Evolutionary conservation across 192 early-diverging fungal species (phyloP), one percentile per base, ranked within the genome.

Genomic region (Entomortierella lignicola): DNA sequence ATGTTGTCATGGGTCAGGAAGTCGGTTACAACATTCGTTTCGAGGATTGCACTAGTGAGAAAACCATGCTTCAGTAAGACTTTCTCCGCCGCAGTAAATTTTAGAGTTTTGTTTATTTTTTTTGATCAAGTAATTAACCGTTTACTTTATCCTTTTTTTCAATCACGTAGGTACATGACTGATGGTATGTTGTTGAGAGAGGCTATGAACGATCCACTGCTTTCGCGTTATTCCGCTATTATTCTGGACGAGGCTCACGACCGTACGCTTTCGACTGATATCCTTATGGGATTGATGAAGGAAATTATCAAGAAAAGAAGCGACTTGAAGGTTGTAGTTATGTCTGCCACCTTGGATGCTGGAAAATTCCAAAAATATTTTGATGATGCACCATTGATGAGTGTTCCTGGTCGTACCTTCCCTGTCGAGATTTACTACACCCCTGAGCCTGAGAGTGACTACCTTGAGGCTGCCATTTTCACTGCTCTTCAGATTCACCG

Each of bases 351-450:
- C 8, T 88, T 99, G 43, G 97, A 99, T 82, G 96, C 97, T 50
- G 97, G 92, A 59, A 99, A 99, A 73, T 99, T 99, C 80, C 97
- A 99, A 87, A 94, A 91, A 73, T 99, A 99, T 85, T 99, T 99
- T 80, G 89, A 98, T 70, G 88, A 96, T 67, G 96, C 97, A 8
- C 98, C 97, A 10, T 83, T 99, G 55, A 80, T 91, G 77, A 90
- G 80, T 11, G 94, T 99, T 8, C 97, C 97, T 56, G 98, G 98
- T 21, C 92, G 98, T 72, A 98, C 96, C 32, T 99, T 97, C 89
- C 97, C 98, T 23, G 97, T 99, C 30, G 97, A 99, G 61, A 96
- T 97, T 51, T 98, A 92, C 79, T 99, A 99, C 81, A 98, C 97
- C 0, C 95, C 97, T 4, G 91, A 98, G 84, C 94, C 97, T n/a